Evolutionary conservation across 192 early-diverging fungal genomes (phyloP), one percentile per base, ranked within the genome.

Genomic region (Allomyces javanicus): DNA sequence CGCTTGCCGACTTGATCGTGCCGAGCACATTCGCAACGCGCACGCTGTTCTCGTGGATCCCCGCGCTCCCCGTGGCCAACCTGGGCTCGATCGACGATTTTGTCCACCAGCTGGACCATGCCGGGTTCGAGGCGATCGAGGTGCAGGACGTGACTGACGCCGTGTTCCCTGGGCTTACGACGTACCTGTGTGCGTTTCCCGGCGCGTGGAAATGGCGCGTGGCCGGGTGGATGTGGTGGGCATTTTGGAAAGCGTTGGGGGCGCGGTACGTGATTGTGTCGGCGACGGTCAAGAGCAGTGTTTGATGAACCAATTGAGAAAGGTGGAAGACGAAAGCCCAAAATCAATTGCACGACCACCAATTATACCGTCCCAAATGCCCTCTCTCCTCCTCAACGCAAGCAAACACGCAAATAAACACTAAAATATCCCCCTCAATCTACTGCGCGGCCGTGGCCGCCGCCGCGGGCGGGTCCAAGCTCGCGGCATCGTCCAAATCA

Each of bases 401-500:
- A 40, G 33, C 33, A 40, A 40, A 7, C 33, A 40, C 33, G 33
- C 33, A 40, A 40, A 58, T 9, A 12, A 58, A 21, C 50, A 58
- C 50, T 58, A n/a, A 58, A 6, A 58, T 7, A 40, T 40, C 3
- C 3, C 33, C 33, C 33, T 40, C 33, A 40, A 40, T 40, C 33
- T 40, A 40, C 33, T 40, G 33, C 33, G 33, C 33, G 33, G 33
- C 33, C 12, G 50, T 58, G 12, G 50, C 12, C 50, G 50, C 17
- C 50, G 50, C 12, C 17, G 50, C 50, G 17, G 50, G 50, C 12
- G 17, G 17, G 21, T 58, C 50, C 50, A n/a, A 14, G 12, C 21
- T n/a, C 2, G 21, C 50, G 2, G 14, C 50, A 58, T 58, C 50
- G 2, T 74, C 77, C 24, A 81, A 40, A 25, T 92, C 90, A 68